Evolutionary conservation across 179 eudicot genomes (phyloP).

Genomic region (Beta macrorhiza): DNA sequence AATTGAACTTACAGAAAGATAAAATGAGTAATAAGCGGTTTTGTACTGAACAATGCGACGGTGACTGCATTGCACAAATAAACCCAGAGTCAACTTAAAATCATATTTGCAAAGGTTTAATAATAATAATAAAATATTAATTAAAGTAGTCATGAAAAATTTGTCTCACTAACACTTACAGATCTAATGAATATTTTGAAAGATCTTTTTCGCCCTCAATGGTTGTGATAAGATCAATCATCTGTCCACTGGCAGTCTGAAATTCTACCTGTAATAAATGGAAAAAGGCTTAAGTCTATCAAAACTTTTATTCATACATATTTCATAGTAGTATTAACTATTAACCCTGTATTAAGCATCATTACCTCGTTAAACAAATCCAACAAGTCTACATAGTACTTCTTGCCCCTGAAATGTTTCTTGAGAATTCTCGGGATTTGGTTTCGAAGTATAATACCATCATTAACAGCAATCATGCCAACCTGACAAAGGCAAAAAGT

Average conservation of each 20-base stretch:
- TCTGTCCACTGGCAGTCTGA: conserved; percentile 82
- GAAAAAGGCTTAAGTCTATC: background rate
- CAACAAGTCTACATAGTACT: conserved; percentile 69
- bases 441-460: conserved; percentile 75
- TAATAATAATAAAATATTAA: background rate
- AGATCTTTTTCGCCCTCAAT: conserved; percentile 80
- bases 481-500: conserved; percentile 40
- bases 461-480: conserved; percentile 84
- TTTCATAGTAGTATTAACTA: background rate
- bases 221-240: conserved; percentile 90
- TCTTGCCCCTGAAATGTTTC: conserved; percentile 65
- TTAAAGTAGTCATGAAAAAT: background rate
- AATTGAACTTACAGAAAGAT: conserved; percentile 66
- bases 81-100: background rate
- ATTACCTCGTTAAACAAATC: conserved; percentile 87
- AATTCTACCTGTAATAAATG: conserved; percentile 59
- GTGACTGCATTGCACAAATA: conserved; percentile 53
- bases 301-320: background rate
- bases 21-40: conserved; percentile 88
- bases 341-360: background rate
- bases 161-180: conserved; percentile 42
- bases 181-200: conserved; percentile 63
- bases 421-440: conserved; percentile 79
- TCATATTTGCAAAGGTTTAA: too few species aligned
- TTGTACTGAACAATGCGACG: conserved; percentile 89